These are phyloP conservation scores for Pyrenochaeta sp. DNA, from an alignment of 2,329 filamentous ascomycete species.

Conservation along the genomic window DNA sequence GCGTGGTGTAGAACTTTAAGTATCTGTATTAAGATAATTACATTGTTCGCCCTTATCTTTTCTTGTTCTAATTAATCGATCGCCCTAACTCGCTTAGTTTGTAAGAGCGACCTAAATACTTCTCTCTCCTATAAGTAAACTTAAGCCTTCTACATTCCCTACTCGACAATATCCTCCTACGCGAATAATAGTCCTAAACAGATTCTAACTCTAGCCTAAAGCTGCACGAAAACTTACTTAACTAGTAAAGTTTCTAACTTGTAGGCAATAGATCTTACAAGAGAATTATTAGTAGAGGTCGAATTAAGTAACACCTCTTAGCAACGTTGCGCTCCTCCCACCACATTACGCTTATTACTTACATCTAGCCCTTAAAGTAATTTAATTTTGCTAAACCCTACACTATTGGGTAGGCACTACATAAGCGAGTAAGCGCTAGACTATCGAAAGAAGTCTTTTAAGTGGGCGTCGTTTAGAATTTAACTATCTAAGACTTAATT, in stretches of 20 bases:
- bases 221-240: background rate
- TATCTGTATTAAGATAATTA: background rate
- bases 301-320: background rate
- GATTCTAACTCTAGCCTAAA: background rate
- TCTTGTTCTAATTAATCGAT: background rate
- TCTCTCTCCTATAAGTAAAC: background rate
- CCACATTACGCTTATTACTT: background rate
- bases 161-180: background rate
- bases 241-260: background rate
- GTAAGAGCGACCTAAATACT: background rate
- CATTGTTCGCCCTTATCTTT: background rate
- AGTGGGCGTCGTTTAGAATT: background rate
- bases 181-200: background rate
- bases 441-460: background rate
- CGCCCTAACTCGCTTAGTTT: background rate
- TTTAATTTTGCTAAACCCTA: no score
- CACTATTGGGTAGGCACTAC: no score
- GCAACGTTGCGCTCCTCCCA: background rate
- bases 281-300: background rate
- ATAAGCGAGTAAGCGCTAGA: no score
- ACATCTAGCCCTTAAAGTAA: background rate
- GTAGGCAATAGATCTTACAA: background rate
- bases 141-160: background rate
- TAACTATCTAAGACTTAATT: background rate
- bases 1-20: background rate